Conservation (phyloP, 1,284 basidiomycete species). For the Trichosporon sp. region DNA sequence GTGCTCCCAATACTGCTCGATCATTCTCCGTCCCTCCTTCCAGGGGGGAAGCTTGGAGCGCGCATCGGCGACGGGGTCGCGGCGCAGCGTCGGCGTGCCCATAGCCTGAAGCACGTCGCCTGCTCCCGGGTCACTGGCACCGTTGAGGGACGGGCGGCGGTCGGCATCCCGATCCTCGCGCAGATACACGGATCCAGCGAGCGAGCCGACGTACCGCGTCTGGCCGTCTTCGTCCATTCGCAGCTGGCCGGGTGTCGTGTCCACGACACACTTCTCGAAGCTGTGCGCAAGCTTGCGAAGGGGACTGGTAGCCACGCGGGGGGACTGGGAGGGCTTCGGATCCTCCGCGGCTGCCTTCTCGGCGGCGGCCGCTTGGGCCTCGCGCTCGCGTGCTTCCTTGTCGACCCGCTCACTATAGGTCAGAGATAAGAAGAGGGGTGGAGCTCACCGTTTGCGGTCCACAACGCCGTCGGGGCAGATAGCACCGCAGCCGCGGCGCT, state of each 20-base stretch:
- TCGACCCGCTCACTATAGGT: conserved; percentile 34
- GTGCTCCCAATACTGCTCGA: conserved; percentile 54
- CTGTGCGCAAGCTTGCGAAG: conserved; percentile 21
- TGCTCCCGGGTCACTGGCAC: neutral
- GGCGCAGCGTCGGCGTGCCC: conserved; percentile 17
- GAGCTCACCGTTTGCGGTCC: conserved; percentile 47
- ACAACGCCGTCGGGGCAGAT: conserved; percentile 32
- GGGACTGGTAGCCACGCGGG: conserved; percentile 40
- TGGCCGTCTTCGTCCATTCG: conserved; percentile 46
- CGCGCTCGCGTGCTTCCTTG: conserved; percentile 51
- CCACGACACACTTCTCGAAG: conserved; percentile 20
- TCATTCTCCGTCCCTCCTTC: conserved; percentile 47
- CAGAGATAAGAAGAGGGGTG: neutral
- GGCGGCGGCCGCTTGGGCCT: conserved; percentile 36
- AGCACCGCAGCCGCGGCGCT: conserved; percentile 24
- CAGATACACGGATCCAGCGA: conserved; percentile 44
- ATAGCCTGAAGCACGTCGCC: neutral
- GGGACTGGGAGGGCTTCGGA: conserved; percentile 33
- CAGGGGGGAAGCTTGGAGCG: conserved; percentile 45
- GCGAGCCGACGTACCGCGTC: conserved; percentile 51
- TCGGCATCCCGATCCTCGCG: conserved; percentile 35
- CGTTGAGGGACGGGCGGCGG: conserved; percentile 15
- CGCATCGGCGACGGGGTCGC: conserved; percentile 12
- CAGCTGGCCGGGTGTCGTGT: conserved; percentile 45
- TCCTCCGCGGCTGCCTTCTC: conserved; percentile 5